These are phyloP conservation scores for Rhododendron molle DNA, from an alignment of 148 eudicot species.

Conservation along the genomic window DNA sequence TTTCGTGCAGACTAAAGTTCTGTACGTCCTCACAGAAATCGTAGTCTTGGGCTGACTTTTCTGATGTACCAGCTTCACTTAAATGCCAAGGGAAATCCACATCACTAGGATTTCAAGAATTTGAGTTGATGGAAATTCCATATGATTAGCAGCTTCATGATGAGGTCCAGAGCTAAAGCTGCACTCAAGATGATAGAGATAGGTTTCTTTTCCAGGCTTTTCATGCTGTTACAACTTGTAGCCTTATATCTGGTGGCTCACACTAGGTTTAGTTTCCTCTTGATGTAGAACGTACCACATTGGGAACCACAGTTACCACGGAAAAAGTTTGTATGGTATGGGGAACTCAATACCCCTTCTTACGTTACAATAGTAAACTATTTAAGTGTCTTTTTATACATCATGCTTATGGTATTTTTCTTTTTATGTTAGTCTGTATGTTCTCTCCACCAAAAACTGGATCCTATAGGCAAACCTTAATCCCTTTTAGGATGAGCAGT, in stretches of 20 bases:
- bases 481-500: neutral
- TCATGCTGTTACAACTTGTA: neutral
- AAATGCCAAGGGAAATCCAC: neutral
- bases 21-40: too few relatives aligned
- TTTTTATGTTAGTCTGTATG: neutral
- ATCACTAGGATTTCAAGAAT: neutral
- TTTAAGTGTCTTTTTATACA: neutral
- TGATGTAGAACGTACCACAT: neutral
- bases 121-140: neutral
- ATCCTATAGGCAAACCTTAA: neutral
- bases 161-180: neutral
- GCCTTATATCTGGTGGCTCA: neutral
- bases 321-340: neutral
- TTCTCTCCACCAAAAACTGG: constrained; percentile 1
- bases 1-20: too few relatives aligned
- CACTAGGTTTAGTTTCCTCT: neutral
- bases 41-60: too few relatives aligned
- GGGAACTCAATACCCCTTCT: neutral
- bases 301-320: neutral
- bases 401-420: neutral
- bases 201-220: neutral
- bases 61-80: neutral
- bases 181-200: neutral
- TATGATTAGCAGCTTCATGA: neutral
- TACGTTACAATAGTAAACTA: neutral